Percentiles rank a stretch among this genome's conserved stretches.
These are phyloP conservation scores for Elaeis guineensis DNA, from an alignment of 176 grass and related monocot genomes.

Conservation along the genomic window DNA sequence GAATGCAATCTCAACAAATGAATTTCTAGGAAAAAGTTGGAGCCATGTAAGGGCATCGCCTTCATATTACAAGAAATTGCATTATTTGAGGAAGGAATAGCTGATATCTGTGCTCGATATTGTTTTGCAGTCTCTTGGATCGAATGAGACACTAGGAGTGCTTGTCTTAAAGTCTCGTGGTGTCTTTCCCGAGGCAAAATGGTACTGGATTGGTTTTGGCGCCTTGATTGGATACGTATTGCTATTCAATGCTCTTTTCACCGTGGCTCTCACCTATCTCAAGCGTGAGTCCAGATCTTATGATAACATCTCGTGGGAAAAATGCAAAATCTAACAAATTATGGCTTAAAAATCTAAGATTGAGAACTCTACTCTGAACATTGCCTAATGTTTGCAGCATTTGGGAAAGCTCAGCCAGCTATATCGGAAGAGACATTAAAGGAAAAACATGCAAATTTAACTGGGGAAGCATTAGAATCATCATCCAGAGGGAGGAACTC, in stretches of 20 bases:
- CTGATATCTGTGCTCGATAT: no score
- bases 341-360: no score
- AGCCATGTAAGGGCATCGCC: conserved; percentile 18
- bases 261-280: neutral
- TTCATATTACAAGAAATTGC: neutral
- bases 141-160: neutral
- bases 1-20: conserved; percentile 44
- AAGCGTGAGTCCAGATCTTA: neutral
- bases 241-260: conserved; percentile 7
- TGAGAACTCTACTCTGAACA: no score
- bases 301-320: no score
- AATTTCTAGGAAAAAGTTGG: conserved; percentile 53
- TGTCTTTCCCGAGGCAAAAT: neutral
- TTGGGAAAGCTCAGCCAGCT: conserved; percentile 32
- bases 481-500: neutral
- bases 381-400: neutral
- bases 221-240: neutral
- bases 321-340: no score
- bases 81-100: no score
- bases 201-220: conserved; percentile 6
- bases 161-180: neutral
- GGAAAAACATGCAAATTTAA: conserved; percentile 55
- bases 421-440: conserved; percentile 50
- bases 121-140: neutral
- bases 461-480: neutral